phyloP scores from a whole-genome alignment of 192 early-diverging fungal genomes.

The Pilobolus umbonatus region DNA sequence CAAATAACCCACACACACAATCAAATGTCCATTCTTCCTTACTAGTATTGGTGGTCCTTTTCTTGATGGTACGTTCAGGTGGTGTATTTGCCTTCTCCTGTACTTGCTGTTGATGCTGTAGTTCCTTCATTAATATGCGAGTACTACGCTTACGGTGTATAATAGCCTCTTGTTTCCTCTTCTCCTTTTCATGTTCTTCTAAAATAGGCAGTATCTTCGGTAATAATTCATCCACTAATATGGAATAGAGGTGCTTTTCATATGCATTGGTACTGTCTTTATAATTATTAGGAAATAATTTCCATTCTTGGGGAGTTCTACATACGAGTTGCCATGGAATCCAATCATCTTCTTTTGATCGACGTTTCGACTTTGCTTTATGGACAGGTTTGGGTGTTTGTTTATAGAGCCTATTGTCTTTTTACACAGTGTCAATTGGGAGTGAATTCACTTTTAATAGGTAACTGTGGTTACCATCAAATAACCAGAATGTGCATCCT shows the following conservation, averaged over 20 bases:
- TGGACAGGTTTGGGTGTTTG: conserved; percentile 31
- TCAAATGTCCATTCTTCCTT: conserved; percentile 48
- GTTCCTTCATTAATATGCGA: conserved; percentile 53
- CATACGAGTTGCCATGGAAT: conserved; percentile 44
- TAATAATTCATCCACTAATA: conserved; percentile 50
- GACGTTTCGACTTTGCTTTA: conserved; percentile 18
- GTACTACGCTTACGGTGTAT: conserved; percentile 59
- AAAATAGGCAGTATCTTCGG: conserved; percentile 55
- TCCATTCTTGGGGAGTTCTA: conserved; percentile 56
- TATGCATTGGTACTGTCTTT: conserved; percentile 41
- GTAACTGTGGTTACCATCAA: conserved; percentile 56
- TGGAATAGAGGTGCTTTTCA: conserved; percentile 54
- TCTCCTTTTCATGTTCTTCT: conserved; percentile 54
- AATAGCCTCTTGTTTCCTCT: conserved; percentile 47
- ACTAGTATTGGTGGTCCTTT: conserved; percentile 34
- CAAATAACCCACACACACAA: conserved; percentile 43
- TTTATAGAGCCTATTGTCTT: conserved; percentile 69
- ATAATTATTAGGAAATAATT: conserved; percentile 57
- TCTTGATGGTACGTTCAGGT: neutral
- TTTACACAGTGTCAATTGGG: too few species aligned
- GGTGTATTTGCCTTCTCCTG: conserved; percentile 12
- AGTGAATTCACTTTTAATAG: too few species aligned
- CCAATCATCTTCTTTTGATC: conserved; percentile 42
- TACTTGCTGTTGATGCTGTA: conserved; percentile 32
- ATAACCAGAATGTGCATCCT: conserved; percentile 71